Conservation (phyloP, 2,329 filamentous ascomycete species). For the Immersiporthe knoxdaviesiana region DNA sequence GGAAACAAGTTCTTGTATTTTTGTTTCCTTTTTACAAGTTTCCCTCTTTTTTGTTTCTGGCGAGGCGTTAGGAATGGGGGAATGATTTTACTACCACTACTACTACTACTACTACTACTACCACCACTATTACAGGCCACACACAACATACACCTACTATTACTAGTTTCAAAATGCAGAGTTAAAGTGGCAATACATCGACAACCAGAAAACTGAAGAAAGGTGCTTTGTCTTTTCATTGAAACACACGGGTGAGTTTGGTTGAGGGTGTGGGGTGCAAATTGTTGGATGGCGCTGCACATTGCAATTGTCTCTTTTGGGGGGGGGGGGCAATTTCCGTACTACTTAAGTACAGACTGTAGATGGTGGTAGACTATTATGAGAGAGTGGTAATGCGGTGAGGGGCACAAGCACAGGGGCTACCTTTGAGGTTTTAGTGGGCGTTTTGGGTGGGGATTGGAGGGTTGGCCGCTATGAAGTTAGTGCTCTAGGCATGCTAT, state of each 20-base stretch:
- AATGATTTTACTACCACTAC: not conserved
- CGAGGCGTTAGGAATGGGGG: conserved; percentile 12
- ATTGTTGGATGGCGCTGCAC: no score
- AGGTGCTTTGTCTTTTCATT: not conserved
- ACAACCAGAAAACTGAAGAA: not conserved
- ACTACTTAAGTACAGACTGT: no score
- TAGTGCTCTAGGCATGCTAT: no score
- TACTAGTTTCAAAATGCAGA: conserved; percentile 6
- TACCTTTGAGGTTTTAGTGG: no score
- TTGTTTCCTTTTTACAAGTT: not conserved
- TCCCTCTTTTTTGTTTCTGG: conserved; percentile 10
- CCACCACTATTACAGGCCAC: not conserved
- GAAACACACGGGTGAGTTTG: not conserved
- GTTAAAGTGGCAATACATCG: conserved; percentile 4
- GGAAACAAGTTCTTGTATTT: no score
- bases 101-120: not conserved
- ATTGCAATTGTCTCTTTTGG: no score
- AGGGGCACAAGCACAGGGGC: no score
- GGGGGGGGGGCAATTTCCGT: no score
- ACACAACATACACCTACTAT: not conserved
- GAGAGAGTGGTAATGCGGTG: no score
- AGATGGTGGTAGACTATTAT: no score
- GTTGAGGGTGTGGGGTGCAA: not conserved
- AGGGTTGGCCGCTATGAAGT: no score
- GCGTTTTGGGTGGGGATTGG: no score